Evolutionary conservation across 202 grass and related monocot species (phyloP).

Genomic region (Zizania palustris): DNA sequence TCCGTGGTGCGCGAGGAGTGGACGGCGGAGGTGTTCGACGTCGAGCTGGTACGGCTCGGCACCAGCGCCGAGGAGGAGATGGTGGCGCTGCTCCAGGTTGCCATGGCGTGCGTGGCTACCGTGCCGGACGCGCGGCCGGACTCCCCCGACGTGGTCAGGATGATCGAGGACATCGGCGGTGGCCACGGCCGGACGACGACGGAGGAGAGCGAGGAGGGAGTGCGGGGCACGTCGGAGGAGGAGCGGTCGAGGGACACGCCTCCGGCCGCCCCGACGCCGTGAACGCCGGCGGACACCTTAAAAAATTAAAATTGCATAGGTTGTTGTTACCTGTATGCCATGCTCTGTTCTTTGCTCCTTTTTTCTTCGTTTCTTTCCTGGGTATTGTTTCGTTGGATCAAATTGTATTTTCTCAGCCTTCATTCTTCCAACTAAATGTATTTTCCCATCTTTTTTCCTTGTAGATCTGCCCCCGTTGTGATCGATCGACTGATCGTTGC

Average conservation of each 20-base stretch:
- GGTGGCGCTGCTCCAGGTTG: slow-evolving; percentile 96
- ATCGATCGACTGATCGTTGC: not conserved
- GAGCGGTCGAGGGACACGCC: slow-evolving; percentile 64
- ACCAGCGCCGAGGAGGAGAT: slow-evolving; percentile 93
- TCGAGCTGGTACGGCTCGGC: slow-evolving; percentile 81
- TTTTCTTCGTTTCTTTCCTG: not conserved
- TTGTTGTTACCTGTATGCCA: slow-evolving; percentile 37
- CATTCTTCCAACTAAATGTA: slow-evolving; percentile 60
- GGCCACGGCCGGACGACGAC: slow-evolving; percentile 53
- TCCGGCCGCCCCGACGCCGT: slow-evolving; percentile 64
- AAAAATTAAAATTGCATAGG: slow-evolving; percentile 47
- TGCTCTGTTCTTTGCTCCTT: slow-evolving; percentile 19
- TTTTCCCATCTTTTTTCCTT: not conserved
- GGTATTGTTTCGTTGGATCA: slow-evolving; percentile 52
- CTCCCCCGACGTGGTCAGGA: slow-evolving; percentile 67
- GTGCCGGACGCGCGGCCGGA: slow-evolving; percentile 81
- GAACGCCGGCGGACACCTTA: not conserved
- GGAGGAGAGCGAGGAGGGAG: slow-evolving; percentile 56
- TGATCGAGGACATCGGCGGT: slow-evolving; percentile 84
- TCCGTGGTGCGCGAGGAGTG: slow-evolving; percentile 97
- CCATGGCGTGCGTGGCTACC: slow-evolving; percentile 87
- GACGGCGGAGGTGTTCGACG: slow-evolving; percentile 99
- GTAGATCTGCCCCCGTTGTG: not conserved
- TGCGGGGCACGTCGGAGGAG: slow-evolving; percentile 51
- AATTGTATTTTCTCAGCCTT: slow-evolving; percentile 31